Evolutionary conservation across 352 stramenopile genomes (phyloP), one percentile per base, ranked within the genome.

Genomic region (Globisporangium lucens): DNA sequence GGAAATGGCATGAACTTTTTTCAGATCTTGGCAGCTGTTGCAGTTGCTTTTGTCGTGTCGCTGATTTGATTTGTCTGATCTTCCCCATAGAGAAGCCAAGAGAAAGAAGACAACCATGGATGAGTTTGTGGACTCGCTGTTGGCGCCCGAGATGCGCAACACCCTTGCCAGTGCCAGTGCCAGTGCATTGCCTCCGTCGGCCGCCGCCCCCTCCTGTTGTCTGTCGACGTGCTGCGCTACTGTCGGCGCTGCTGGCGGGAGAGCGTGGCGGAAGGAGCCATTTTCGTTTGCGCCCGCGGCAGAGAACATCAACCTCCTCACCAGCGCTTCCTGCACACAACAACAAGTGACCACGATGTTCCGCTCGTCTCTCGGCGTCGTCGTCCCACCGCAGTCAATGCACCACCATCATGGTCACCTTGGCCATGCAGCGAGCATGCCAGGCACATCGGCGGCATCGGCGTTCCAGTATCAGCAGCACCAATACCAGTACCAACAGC

Each of bases 221-320:
- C n/a, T 47, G 10, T 29, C 30, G 29, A 30, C 60, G 10, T 49
- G 22, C 60, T 57, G 24, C 22, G 15, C 13, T 30, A 8, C 24
- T 65, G 36, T 10, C 13, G 17, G 33, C 24, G 24, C 24, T 24
- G 24, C 24, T 30, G 43, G 49, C 55, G 62, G 62, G 29, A 67
- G 62, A 67, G 64, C 64, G 17, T 41, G 38, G 38, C 38, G 38
- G 38, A 46, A 46, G 38, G 12, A 46, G 38, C 38, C 51, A 62
- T 35, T 63, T 69, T 63, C 53, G 41, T 69, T 63, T 53, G 36
- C 63, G 52, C 55, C 15, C 22, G 64, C 63, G 62, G 62, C 62
- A 67, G 62, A 67, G 62, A 56, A 62, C 51, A 38, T 10, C 43
- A 46, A 46, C 38, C 12, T 13, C 35, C 35, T 46, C 38, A 22